Percentiles rank a stretch among this genome's conserved stretches.
Conservation (phyloP, 2,329 filamentous ascomycete species). For the Rachicladosporium sp. region DNA sequence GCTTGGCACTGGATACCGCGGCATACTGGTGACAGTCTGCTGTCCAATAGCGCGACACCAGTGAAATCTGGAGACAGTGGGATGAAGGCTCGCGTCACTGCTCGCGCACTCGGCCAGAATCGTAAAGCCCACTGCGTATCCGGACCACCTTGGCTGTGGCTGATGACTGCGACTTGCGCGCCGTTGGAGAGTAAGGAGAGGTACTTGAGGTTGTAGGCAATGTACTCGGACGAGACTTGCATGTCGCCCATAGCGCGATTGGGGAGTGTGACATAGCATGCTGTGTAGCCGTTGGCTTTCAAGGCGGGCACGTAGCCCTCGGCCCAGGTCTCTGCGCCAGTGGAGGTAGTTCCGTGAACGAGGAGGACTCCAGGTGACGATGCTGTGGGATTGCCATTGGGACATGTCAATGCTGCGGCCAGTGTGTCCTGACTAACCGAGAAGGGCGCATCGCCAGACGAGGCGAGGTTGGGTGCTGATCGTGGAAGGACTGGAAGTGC, state of each 20-base stretch:
- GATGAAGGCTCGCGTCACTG: conserved; percentile 15
- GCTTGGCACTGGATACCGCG: conserved; percentile 16
- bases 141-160: conserved; percentile 20
- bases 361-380: conserved; percentile 17
- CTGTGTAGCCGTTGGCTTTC: conserved; percentile 17
- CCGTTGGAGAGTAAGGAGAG: conserved; percentile 16
- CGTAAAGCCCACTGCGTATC: conserved; percentile 21
- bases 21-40: conserved; percentile 14
- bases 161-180: conserved; percentile 15
- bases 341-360: conserved; percentile 19
- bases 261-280: conserved; percentile 20
- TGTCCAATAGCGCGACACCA: conserved; percentile 16
- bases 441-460: conserved; percentile 19
- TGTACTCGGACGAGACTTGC: conserved; percentile 21
- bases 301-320: conserved; percentile 20
- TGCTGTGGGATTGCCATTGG: conserved; percentile 16
- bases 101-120: conserved; percentile 19
- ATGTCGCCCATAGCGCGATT: conserved; percentile 21
- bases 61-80: conserved; percentile 19
- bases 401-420: conserved; percentile 18
- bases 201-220: conserved; percentile 20
- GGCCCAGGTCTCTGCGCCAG: conserved; percentile 18
- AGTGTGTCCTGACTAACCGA: conserved; percentile 13
- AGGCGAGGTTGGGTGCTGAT: conserved; percentile 11
- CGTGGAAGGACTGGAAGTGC: not conserved